Percentiles rank a stretch among this genome's conserved stretches.
phyloP scores from a whole-genome alignment of 257 asterid species.

The Fraxinus quadrangulata region DNA sequence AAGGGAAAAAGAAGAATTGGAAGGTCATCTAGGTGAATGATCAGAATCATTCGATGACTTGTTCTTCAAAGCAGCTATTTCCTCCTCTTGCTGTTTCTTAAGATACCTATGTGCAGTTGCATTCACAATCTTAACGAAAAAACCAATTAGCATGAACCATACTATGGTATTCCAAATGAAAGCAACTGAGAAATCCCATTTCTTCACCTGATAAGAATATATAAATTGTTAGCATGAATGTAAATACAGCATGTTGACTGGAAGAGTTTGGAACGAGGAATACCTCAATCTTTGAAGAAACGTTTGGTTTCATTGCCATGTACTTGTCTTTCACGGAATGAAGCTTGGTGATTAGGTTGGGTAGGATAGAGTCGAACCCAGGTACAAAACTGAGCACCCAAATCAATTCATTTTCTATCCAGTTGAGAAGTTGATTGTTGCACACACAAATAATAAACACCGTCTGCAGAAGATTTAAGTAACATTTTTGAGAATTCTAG shows the following conservation, averaged over 20 bases:
- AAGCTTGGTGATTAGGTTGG: conserved; percentile 69
- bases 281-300: conserved; percentile 62
- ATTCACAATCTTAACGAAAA: conserved; percentile 66
- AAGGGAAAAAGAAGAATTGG: conserved; percentile 7
- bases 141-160: conserved; percentile 73
- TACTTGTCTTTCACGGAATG: conserved; percentile 84
- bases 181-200: conserved; percentile 67
- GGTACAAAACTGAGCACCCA: conserved; percentile 85
- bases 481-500: neutral
- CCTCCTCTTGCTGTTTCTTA: conserved; percentile 60
- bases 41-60: conserved; percentile 42
- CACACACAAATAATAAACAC: conserved; percentile 82
- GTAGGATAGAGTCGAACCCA: conserved; percentile 59
- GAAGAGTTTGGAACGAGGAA: neutral
- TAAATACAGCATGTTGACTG: neutral
- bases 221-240: neutral
- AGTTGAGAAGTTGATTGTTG: conserved; percentile 93
- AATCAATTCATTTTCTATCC: conserved; percentile 89
- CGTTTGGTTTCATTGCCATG: conserved; percentile 55
- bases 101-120: conserved; percentile 64
- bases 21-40: conserved; percentile 37
- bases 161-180: conserved; percentile 71
- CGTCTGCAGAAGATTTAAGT: conserved; percentile 49
- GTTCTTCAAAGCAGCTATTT: conserved; percentile 53
- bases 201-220: conserved; percentile 43